Conservation (phyloP, 768 basidiomycete species). For the Lepiota venenata region DNA sequence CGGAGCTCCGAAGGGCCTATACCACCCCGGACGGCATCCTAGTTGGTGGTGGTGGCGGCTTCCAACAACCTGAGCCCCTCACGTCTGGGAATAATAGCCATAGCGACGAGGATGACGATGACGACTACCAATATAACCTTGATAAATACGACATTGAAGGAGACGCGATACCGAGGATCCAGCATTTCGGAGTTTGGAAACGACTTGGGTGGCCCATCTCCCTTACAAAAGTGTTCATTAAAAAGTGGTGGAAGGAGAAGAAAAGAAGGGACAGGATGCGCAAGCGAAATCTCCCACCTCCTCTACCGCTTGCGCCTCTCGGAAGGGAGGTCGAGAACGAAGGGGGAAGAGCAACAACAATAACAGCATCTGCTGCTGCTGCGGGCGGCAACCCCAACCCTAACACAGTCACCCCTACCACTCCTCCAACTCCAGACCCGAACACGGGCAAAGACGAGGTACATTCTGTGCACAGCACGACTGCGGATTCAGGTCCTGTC, state of each 20-base stretch:
- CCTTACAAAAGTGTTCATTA: neutral
- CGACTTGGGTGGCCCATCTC: constrained; percentile 5
- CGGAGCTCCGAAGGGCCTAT: neutral
- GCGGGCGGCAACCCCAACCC: no score
- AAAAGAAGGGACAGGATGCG: neutral
- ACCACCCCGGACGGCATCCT: neutral
- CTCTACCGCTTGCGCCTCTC: no score
- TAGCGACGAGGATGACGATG: neutral
- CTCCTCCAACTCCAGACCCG: no score
- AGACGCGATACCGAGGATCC: neutral
- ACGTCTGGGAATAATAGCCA: neutral
- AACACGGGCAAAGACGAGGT: no score
- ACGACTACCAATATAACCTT: neutral
- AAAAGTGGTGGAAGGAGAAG: neutral
- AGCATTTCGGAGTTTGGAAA: neutral
- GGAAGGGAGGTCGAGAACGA: no score
- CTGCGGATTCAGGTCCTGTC: no score
- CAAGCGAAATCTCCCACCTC: neutral
- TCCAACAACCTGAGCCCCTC: no score
- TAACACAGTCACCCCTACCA: no score
- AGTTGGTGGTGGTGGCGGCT: neutral
- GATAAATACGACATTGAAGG: no score
- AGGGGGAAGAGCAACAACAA: no score
- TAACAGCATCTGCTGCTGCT: no score
- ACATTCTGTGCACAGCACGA: no score